These are phyloP conservation scores for Trichosporon sp. DNA, from an alignment of 1,284 basidiomycete genomes.

Conservation along the genomic window DNA sequence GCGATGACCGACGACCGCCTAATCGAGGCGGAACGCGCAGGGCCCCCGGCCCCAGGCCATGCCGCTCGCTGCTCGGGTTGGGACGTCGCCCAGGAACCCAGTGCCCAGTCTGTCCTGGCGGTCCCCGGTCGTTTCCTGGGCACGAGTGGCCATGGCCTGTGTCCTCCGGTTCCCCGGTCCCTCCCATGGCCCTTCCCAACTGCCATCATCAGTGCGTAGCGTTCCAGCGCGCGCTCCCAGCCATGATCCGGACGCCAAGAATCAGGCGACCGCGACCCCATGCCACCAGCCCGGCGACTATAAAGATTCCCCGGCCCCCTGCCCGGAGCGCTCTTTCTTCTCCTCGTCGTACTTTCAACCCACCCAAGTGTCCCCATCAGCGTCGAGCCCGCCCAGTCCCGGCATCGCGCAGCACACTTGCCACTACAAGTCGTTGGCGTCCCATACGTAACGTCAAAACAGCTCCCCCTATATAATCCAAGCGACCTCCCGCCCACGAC, in stretches of 20 bases:
- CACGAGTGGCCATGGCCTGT: neutral
- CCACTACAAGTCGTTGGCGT: neutral
- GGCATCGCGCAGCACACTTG: neutral
- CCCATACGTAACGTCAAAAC: neutral
- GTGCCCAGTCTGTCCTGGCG: neutral
- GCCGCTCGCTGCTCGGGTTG: neutral
- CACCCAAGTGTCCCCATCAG: neutral
- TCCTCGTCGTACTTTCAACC: neutral
- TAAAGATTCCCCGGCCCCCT: neutral
- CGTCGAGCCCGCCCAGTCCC: neutral
- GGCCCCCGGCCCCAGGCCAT: too few relatives aligned
- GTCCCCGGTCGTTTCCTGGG: neutral
- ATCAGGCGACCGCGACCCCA: neutral
- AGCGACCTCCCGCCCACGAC: neutral
- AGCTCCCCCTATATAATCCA: neutral
- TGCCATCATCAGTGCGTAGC: neutral
- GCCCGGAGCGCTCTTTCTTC: neutral
- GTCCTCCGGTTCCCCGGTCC: neutral
- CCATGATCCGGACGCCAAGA: conserved; percentile 2
- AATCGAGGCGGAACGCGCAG: neutral
- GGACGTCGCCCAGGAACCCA: neutral
- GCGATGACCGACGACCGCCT: neutral
- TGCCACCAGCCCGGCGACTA: neutral
- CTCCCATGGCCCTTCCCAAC: neutral
- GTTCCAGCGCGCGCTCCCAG: neutral